These are phyloP conservation scores for Phaffomyces antillensis DNA, from an alignment of 805 yeast genomes.

Conservation along the genomic window DNA sequence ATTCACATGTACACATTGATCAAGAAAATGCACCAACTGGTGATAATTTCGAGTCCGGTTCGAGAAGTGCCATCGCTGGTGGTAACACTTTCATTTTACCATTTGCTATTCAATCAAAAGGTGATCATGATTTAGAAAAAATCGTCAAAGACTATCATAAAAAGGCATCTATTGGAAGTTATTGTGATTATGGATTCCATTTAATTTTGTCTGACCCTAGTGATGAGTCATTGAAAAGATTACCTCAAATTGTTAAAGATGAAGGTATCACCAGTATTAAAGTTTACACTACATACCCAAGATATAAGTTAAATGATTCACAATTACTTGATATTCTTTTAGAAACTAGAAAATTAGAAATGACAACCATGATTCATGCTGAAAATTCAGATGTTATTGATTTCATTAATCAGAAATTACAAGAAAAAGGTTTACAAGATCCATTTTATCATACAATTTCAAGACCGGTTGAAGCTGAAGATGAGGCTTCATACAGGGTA, in stretches of 20 bases:
- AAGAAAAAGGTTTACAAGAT: constrained; percentile 29
- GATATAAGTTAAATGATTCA: constrained; percentile 33
- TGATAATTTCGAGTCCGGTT: constrained; percentile 38
- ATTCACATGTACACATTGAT: constrained; percentile 42
- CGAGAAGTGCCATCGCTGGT: constrained; percentile 41
- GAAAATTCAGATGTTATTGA: constrained; percentile 41
- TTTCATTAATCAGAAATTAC: constrained; percentile 33
- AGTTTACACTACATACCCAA: constrained; percentile 40
- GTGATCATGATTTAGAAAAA: constrained; percentile 22
- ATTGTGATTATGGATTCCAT: constrained; percentile 45
- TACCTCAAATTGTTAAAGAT: constrained; percentile 27
- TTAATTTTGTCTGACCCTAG: constrained; percentile 34
- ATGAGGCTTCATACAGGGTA: constrained; percentile 43
- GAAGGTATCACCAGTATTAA: constrained; percentile 18
- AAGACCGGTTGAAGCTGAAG: constrained; percentile 39
- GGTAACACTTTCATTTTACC: constrained; percentile 43
- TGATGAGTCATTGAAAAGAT: constrained; percentile 24
- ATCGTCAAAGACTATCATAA: constrained; percentile 27
- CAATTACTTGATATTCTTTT: constrained; percentile 33
- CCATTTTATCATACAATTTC: constrained; percentile 41
- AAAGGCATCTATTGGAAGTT: constrained; percentile 25
- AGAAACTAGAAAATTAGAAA: constrained; percentile 32
- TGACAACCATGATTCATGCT: constrained; percentile 47
- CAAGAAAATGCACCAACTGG: constrained; percentile 36
- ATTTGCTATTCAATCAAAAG: constrained; percentile 38